A percentile compares a stretch with the other conserved stretches of the same genome.
phyloP scores from a whole-genome alignment of 805 yeast genomes.

The Saccharomycopsis synnaedendra region DNA sequence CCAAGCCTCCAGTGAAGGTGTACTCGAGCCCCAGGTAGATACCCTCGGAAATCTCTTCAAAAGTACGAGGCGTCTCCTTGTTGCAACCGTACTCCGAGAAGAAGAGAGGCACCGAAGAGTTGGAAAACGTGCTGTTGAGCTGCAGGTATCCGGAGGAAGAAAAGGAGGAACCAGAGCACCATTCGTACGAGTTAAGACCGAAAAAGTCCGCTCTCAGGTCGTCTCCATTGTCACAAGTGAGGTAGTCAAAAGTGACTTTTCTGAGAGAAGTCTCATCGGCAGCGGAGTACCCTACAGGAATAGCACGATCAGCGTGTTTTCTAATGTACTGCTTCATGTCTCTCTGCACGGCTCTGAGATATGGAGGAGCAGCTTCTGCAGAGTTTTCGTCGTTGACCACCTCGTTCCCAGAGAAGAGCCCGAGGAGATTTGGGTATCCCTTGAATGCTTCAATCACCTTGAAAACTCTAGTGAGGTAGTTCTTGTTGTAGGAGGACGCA shows the following conservation, averaged over 20 bases:
- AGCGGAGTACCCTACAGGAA: slow-evolving; percentile 95
- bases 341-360: slow-evolving; percentile 83
- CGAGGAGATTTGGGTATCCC: slow-evolving; percentile 71
- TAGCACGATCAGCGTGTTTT: slow-evolving; percentile 54
- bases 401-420: slow-evolving; percentile 88
- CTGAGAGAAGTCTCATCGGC: slow-evolving; percentile 71
- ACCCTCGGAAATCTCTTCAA: slow-evolving; percentile 65
- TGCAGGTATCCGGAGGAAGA: slow-evolving; percentile 54
- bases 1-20: slow-evolving; percentile 79
- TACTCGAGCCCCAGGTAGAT: slow-evolving; percentile 54
- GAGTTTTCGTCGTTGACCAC: slow-evolving; percentile 70
- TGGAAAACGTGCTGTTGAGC: slow-evolving; percentile 43
- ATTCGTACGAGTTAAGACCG: slow-evolving; percentile 89
- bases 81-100: slow-evolving; percentile 84
- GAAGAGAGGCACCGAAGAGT: slow-evolving; percentile 55
- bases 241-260: slow-evolving; percentile 62
- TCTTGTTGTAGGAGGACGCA: slow-evolving; percentile 52
- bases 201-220: slow-evolving; percentile 76
- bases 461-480: slow-evolving; percentile 68
- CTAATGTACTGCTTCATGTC: slow-evolving; percentile 79
- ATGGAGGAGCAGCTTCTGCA: slow-evolving; percentile 57
- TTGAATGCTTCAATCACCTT: slow-evolving; percentile 79
- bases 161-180: slow-evolving; percentile 79
- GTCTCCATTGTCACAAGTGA: slow-evolving; percentile 57
- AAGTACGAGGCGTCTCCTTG: slow-evolving; percentile 63